Percentiles rank a stretch among this genome's conserved stretches.
Evolutionary conservation across 805 yeast genomes (phyloP).

Genomic region (Metschnikowia continentalis): DNA sequence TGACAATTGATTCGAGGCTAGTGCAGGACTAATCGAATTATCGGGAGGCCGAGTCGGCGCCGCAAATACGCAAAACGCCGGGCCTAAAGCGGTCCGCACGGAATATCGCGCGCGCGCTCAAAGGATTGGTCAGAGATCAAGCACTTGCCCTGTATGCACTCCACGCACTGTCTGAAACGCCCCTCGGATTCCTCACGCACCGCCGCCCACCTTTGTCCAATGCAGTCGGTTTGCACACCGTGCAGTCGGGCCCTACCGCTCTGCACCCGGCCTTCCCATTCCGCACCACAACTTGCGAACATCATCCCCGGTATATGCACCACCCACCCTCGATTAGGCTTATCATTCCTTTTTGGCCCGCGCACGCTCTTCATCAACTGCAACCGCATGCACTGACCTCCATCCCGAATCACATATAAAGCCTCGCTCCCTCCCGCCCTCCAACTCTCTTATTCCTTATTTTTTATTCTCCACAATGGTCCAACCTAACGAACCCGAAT

Average conservation of each 20-base stretch:
- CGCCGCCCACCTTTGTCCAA: background rate
- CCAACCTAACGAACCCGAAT: constrained; percentile 94
- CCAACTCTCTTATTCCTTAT: background rate
- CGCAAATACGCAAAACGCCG: constrained; percentile 1
- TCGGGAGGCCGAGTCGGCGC: constrained; percentile 1
- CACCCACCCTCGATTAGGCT: background rate
- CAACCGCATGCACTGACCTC: background rate
- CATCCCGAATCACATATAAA: background rate
- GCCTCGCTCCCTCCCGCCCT: background rate
- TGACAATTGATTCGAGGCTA: no score
- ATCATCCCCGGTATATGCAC: no score
- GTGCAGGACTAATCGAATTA: no score
- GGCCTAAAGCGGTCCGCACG: constrained; percentile 14
- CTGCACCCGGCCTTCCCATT: no score
- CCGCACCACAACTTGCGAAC: no score
- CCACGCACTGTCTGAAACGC: background rate
- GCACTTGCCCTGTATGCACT: background rate
- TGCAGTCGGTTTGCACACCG: no score
- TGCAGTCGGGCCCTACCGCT: no score
- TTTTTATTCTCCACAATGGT: constrained; percentile 42
- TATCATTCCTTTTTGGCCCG: background rate
- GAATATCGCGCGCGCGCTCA: constrained; percentile 1
- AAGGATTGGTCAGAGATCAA: constrained; percentile 17
- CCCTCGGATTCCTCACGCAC: background rate
- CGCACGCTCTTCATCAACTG: background rate